These are phyloP conservation scores for Panellus pusillus DNA, from an alignment of 768 basidiomycete genomes.

Conservation along the genomic window DNA sequence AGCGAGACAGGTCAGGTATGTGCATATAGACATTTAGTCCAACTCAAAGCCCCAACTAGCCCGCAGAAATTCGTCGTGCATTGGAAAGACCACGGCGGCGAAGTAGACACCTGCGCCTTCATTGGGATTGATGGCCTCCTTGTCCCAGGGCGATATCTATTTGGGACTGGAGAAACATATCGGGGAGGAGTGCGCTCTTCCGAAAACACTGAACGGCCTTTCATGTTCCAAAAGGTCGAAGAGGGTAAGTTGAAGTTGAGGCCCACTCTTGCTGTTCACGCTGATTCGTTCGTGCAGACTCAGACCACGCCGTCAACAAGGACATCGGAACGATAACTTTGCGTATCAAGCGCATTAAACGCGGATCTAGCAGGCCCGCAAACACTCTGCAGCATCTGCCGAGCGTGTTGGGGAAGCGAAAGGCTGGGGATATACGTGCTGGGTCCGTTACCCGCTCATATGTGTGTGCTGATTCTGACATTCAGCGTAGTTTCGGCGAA, in stretches of 20 bases:
- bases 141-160: conserved; percentile 63
- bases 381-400: conserved; percentile 45
- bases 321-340: conserved; percentile 56
- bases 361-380: conserved; percentile 33
- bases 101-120: conserved; percentile 55
- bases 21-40: background rate
- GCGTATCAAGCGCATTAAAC: conserved; percentile 43
- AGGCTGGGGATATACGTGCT: conserved; percentile 43
- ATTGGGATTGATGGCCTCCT: conserved; percentile 65
- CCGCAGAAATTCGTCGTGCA: conserved; percentile 57
- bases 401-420: conserved; percentile 35
- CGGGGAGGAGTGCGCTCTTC: conserved; percentile 56
- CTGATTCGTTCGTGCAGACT: conserved; percentile 10
- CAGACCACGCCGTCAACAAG: conserved; percentile 26
- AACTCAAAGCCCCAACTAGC: background rate
- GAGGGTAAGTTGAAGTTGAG: conserved; percentile 33
- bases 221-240: conserved; percentile 51
- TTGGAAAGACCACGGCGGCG: conserved; percentile 63
- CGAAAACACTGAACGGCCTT: conserved; percentile 53
- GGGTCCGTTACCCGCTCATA: conserved; percentile 36
- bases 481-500: conserved; percentile 47
- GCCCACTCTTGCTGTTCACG: background rate
- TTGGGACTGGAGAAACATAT: conserved; percentile 54
- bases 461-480: conserved; percentile 6
- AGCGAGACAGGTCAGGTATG: conserved; percentile 58